Base-by-base conservation (phyloP, 2,329 filamentous ascomycete species). In the Hymenoscyphus fraxineus region DNA sequence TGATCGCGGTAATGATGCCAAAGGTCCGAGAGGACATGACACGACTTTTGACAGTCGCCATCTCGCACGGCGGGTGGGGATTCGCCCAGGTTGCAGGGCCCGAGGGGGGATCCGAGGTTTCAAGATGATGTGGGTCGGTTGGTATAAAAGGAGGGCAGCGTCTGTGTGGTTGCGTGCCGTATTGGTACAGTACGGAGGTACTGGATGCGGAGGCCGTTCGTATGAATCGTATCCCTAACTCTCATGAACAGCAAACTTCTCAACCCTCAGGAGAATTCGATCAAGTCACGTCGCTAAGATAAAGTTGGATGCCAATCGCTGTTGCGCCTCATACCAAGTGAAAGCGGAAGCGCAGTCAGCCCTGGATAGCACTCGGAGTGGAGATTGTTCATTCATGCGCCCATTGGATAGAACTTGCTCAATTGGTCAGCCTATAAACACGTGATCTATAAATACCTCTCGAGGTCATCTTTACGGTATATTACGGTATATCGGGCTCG, bases 41-140 rank as follows among this genome's bases (percentile, higher is more conserved):
- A 44, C 61, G 64, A 51, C 47, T 64, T 60, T 55, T 66, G 64
- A 66, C 60, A 59, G 56, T 39, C 35, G 61, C 58, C 65, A 69
- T 68, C 55, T 66, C 63, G 58, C 40, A 59, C 22, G 47, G 31
- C 22, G 13, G 47, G 31, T n/a, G 13, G 27, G 32, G 38, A 39
- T 31, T 35, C 22, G 16, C 19, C 51, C n/a, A 31, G 31, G 27
- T 27, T 27, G 27, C 27, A 27, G 27, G 27, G 31, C 10, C 13
- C 13, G n/a, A 38, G 12, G 27, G 62, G 44, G 27, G 58, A 51
- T 61, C 31, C 35, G 47, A 19, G 38, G 44, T 61, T 61, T 61
- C 59, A n/a, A 38, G n/a, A 7, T 35, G 2, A 7, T 35, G 15
- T 51, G 40, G 35, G 31, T 35, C 31, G 2, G 13, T 31, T n/a